phyloP scores from a whole-genome alignment of 352 stramenopile genomes.

The Globisporangium canariense region DNA sequence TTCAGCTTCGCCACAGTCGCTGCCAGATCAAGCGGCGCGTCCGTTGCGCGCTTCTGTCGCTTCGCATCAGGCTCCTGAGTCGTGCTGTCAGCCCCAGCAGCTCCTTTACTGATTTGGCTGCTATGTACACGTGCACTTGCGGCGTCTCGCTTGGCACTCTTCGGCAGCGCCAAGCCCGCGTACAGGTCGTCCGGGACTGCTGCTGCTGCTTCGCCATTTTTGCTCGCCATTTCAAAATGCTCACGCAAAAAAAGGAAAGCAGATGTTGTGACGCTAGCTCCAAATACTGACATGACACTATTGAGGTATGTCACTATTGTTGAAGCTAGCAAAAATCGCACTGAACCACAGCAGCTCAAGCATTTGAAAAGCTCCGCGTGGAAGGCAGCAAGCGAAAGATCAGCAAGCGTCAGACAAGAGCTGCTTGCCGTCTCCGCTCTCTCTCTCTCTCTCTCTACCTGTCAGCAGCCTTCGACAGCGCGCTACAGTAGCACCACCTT shows the following conservation, averaged over 20 bases:
- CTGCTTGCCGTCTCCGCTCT: background rate
- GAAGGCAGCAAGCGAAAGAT: conserved; percentile 1
- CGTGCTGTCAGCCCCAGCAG: background rate
- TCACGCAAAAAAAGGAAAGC: background rate
- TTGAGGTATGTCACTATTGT: background rate
- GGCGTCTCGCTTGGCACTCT: conserved; percentile 39
- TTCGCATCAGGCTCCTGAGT: conserved; percentile 17
- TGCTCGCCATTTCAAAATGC: background rate
- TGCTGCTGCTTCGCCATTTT: background rate
- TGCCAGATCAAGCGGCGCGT: conserved; percentile 33
- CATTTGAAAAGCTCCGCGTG: conserved; percentile 12
- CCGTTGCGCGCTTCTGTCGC: conserved; percentile 23
- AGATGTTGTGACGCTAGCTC: background rate
- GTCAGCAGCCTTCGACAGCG: background rate
- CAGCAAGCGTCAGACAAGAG: background rate
- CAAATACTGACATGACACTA: background rate
- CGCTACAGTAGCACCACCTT: background rate
- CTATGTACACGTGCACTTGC: background rate
- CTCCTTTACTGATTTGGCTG: background rate
- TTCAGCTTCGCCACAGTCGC: conserved; percentile 53
- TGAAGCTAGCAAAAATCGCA: background rate
- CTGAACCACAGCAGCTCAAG: background rate
- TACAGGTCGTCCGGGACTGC: conserved; percentile 42
- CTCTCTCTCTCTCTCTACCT: background rate
- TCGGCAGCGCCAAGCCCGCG: conserved; percentile 41